These are phyloP conservation scores for Juncus inflexus DNA, from an alignment of 176 grass and related monocot species.

Conservation along the genomic window DNA sequence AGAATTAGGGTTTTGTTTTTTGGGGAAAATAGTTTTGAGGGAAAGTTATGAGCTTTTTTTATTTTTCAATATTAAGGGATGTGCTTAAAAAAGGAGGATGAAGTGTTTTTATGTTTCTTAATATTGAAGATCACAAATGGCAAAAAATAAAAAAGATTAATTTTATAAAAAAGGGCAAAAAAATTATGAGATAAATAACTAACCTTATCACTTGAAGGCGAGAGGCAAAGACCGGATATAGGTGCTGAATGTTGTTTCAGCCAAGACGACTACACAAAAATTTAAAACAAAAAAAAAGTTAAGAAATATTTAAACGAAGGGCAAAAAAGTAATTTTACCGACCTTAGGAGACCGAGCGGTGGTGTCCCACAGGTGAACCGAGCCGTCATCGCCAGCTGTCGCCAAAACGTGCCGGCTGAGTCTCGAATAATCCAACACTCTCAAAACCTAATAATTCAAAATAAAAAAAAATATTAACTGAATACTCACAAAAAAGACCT, in stretches of 20 bases:
- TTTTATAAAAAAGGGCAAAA: not conserved
- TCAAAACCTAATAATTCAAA: constrained; percentile 68
- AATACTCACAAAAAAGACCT: constrained; percentile 6
- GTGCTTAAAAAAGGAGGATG: too few species aligned
- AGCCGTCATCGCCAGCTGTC: constrained; percentile 96
- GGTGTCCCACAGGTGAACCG: constrained; percentile 98
- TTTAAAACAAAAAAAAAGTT: not conserved
- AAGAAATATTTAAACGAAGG: constrained; percentile 5
- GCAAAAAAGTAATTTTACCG: constrained; percentile 10
- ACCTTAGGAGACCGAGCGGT: constrained; percentile 85
- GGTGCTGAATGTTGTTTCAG: constrained; percentile 98
- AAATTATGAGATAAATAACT: constrained; percentile 20
- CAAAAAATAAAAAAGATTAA: constrained; percentile 7
- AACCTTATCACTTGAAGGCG: constrained; percentile 92
- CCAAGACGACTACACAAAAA: constrained; percentile 65
- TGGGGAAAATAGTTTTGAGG: too few species aligned
- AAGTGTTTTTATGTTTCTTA: too few species aligned
- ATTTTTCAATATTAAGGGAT: too few species aligned
- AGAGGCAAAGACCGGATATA: constrained; percentile 87
- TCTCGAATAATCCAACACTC: constrained; percentile 93
- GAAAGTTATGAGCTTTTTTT: too few species aligned
- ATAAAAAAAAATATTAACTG: constrained; percentile 21
- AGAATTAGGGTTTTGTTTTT: too few species aligned
- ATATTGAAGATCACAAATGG: too few species aligned
- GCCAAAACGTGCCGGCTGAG: constrained; percentile 78